These are phyloP conservation scores for Erysimum pusillum DNA, from an alignment of 441 rosid genomes.

Conservation along the genomic window DNA sequence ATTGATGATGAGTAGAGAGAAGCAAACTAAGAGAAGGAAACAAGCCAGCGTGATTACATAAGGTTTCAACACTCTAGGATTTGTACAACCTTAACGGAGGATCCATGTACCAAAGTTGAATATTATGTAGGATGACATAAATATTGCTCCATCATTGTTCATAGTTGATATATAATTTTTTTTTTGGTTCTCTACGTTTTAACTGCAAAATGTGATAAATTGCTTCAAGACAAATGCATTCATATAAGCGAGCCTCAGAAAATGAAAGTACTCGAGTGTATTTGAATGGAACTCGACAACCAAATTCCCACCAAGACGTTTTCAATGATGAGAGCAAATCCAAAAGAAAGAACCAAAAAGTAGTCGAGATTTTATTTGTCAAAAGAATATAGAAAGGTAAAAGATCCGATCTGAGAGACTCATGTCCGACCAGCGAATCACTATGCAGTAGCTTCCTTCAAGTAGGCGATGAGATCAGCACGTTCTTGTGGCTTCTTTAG, in stretches of 20 bases:
- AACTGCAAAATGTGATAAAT: not conserved
- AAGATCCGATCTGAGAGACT: not conserved
- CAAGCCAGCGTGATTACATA: not conserved
- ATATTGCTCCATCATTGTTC: constrained; percentile 9
- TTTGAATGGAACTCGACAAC: not conserved
- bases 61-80: constrained; percentile 30
- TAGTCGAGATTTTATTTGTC: constrained; percentile 39
- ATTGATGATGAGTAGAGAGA: constrained; percentile 60
- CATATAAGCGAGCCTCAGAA: constrained; percentile 9
- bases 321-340: constrained; percentile 25
- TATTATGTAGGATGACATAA: constrained; percentile 26
- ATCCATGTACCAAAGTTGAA: constrained; percentile 16
- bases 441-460: constrained; percentile 61
- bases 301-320: constrained; percentile 27
- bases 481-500: constrained; percentile 71
- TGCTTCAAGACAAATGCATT: not conserved
- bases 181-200: not conserved
- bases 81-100: constrained; percentile 18
- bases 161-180: constrained; percentile 25
- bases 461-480: constrained; percentile 65
- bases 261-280: constrained; percentile 16
- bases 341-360: not conserved
- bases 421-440: not conserved
- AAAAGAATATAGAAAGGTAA: constrained; percentile 38
- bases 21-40: constrained; percentile 1